Base-by-base conservation (phyloP, 73 alveolate genomes). In the Urostyla sp. region DNA sequence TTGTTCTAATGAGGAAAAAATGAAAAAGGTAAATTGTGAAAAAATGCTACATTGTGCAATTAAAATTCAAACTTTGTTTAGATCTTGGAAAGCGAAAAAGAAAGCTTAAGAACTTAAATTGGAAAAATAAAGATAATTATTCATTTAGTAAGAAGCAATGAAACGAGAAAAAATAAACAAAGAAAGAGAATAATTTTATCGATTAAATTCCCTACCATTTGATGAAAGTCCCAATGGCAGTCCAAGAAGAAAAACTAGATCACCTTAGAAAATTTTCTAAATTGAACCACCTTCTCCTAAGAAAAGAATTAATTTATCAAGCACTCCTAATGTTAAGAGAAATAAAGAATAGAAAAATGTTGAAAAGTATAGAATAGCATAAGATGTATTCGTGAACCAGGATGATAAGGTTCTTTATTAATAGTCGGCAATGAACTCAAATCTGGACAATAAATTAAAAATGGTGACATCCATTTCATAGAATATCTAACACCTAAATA, bases 41-140 rank as follows among this genome's bases (percentile, higher is more conserved):
- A 45, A 38, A 8, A 36, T 63, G 21, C 26, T 38, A 27, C 37
- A 40, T 16, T 57, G 61, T 7, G 79, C 79, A 1, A 24, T 63
- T 4, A 63, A 21, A 43, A 10, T 63, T 20, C 26, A 63, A 63
- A 4, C 61, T 4, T 20, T 18, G 79, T 57, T 60, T 16, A 63
- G 79, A 63, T 20, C 44, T 37, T 38, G 37, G 6, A 63, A 43
- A 1, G 79, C 79, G 1, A 63, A 40, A 32, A 63, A 63, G 45
- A 63, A 43, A 10, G 79, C 79, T 7, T 43, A 60, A 43, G 79
- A 63, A 15, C 37, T 43, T 43, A 63, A 43, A 40, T 43, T 21
- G 6, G 79, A 63, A 43, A 2, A 6, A 21, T 57, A 63, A 63
- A 36, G 79, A 20, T 28, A 38, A 26, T 43, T 21, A 37, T 63